These are phyloP conservation scores for Ashbya aceris DNA, from an alignment of 1,139 yeast species.

Conservation along the genomic window DNA sequence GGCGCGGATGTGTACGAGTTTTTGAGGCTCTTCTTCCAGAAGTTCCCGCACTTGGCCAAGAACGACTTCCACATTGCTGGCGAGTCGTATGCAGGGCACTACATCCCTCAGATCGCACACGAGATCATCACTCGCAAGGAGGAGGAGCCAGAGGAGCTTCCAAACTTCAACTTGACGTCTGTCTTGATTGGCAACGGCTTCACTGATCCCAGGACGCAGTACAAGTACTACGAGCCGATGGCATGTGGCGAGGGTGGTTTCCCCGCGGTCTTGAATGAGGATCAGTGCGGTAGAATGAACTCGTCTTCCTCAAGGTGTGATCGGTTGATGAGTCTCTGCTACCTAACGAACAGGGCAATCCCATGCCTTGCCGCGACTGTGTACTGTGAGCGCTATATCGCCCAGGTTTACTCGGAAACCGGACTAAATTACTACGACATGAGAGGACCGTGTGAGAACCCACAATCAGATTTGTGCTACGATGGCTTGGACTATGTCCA, in stretches of 20 bases:
- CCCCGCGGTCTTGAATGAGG: conserved; percentile 52
- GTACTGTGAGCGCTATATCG: conserved; percentile 28
- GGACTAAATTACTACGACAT: conserved; percentile 66
- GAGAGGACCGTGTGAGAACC: conserved; percentile 46
- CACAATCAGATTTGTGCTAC: conserved; percentile 43
- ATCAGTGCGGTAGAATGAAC: conserved; percentile 50
- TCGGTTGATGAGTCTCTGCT: conserved; percentile 44
- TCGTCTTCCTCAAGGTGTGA: conserved; percentile 50
- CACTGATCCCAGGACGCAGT: conserved; percentile 66
- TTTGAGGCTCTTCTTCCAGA: conserved; percentile 65
- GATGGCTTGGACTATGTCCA: conserved; percentile 46
- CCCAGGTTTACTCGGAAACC: conserved; percentile 47
- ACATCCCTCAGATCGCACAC: conserved; percentile 68
- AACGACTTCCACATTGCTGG: conserved; percentile 75
- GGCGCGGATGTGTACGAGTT: conserved; percentile 75
- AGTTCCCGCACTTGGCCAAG: conserved; percentile 53
- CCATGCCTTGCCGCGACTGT: conserved; percentile 48
- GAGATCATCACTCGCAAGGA: conserved; percentile 61
- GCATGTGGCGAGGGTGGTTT: conserved; percentile 79
- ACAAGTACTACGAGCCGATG: conserved; percentile 67
- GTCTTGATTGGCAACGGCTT: conserved; percentile 78
- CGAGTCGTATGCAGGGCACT: conserved; percentile 84
- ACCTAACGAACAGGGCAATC: conserved; percentile 36
- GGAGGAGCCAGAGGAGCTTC: conserved; percentile 13
- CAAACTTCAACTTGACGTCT: conserved; percentile 58